Percentiles rank a stretch among this genome's conserved stretches.
phyloP scores from a whole-genome alignment of 139 green algal species.

The Chlorella vulgaris region DNA sequence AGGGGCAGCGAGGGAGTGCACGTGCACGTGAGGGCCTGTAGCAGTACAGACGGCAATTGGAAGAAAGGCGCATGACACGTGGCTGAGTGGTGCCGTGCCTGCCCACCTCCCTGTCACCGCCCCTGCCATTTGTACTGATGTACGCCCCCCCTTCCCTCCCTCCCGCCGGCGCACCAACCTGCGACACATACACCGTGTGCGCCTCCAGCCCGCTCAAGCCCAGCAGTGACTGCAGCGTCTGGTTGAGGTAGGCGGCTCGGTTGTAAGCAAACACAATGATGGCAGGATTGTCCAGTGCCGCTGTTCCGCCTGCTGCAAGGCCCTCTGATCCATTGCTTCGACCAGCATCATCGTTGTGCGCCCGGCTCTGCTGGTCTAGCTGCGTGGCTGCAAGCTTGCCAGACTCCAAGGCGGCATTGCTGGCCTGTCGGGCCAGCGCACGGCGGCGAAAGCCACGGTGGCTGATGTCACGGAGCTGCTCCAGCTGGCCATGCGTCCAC shows the following conservation, averaged over 20 bases:
- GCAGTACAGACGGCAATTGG: neutral
- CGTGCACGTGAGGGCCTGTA: neutral
- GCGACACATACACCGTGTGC: conserved; percentile 48
- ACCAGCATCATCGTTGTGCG: neutral
- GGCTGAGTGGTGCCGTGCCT: too few relatives aligned
- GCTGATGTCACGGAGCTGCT: conserved; percentile 6
- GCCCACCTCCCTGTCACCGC: too few relatives aligned
- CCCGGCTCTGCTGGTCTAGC: too few relatives aligned
- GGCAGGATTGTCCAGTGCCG: conserved; percentile 33
- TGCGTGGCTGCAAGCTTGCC: too few relatives aligned
- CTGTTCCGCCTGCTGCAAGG: neutral
- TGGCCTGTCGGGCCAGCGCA: too few relatives aligned
- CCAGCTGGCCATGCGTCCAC: conserved; percentile 24
- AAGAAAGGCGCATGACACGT: too few relatives aligned
- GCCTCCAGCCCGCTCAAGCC: conserved; percentile 36
- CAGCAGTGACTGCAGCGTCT: conserved; percentile 43
- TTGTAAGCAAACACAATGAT: conserved; percentile 56
- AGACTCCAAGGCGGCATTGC: too few relatives aligned
- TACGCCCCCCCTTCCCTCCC: too few relatives aligned
- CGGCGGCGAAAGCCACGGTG: neutral
- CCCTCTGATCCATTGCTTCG: neutral
- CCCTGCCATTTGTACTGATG: too few relatives aligned
- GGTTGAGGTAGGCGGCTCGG: conserved; percentile 37
- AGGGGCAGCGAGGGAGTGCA: neutral
- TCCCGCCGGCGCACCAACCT: conserved; percentile 39